Evolutionary conservation across 306 rosid species (phyloP).

Genomic region (Vigna reflexopilosa): DNA sequence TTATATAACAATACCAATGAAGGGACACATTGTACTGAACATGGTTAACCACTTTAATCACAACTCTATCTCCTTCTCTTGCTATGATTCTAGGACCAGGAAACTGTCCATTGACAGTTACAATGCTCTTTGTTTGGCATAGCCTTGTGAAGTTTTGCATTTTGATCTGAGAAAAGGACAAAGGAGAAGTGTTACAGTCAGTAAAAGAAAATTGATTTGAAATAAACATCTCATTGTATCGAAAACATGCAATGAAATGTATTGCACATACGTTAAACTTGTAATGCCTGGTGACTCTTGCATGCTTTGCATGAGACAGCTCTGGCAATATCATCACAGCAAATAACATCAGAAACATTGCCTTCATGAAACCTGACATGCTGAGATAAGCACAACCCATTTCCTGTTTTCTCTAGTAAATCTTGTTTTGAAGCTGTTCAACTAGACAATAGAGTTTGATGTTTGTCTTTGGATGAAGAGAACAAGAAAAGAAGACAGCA

Average conservation of each 20-base stretch:
- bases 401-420: slow-evolving; percentile 1
- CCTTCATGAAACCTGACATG: slow-evolving; percentile 38
- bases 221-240: not conserved
- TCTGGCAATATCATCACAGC: slow-evolving; percentile 49
- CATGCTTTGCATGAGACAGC: slow-evolving; percentile 57
- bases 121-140: slow-evolving; percentile 75
- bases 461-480: slow-evolving; percentile 49
- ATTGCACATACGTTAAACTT: slow-evolving; percentile 60
- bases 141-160: slow-evolving; percentile 69
- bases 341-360: slow-evolving; percentile 43
- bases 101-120: slow-evolving; percentile 71
- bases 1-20: slow-evolving; percentile 54
- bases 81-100: slow-evolving; percentile 79
- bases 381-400: slow-evolving; percentile 48
- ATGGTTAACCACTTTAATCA: slow-evolving; percentile 68
- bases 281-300: slow-evolving; percentile 69
- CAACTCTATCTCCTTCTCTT: slow-evolving; percentile 75
- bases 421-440: slow-evolving; percentile 13
- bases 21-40: slow-evolving; percentile 64
- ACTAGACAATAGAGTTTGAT: not conserved
- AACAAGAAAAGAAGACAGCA: slow-evolving; percentile 31
- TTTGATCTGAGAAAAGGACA: slow-evolving; percentile 49
- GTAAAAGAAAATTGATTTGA: not conserved
- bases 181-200: not conserved
- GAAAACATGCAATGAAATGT: slow-evolving; percentile 25